Evolutionary conservation across 306 rosid species (phyloP).

Genomic region (Acacia acuminata): DNA sequence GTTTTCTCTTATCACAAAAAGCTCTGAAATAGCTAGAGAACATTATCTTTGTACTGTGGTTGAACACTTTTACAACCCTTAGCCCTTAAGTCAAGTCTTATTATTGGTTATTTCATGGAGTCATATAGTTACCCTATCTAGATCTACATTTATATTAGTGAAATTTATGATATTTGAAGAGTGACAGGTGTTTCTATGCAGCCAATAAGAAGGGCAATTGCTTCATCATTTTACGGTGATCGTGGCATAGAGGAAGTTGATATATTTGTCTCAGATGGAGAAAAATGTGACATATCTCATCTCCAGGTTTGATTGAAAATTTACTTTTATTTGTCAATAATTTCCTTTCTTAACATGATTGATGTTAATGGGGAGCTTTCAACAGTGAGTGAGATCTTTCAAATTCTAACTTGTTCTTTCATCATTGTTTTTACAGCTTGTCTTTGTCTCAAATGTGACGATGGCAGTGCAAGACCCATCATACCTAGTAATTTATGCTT

Average conservation of each 20-base stretch:
- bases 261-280: slow-evolving; percentile 53
- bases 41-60: background rate
- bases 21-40: background rate
- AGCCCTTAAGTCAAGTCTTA: background rate
- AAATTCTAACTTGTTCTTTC: slow-evolving; percentile 15
- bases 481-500: slow-evolving; percentile 50
- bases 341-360: background rate
- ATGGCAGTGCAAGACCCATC: slow-evolving; percentile 84
- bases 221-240: slow-evolving; percentile 36
- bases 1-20: background rate
- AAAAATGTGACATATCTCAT: slow-evolving; percentile 52
- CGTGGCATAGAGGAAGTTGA: slow-evolving; percentile 36
- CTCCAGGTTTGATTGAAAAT: slow-evolving; percentile 35
- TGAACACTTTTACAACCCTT: background rate
- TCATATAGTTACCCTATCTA: background rate
- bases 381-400: background rate
- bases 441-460: slow-evolving; percentile 62
- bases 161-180: slow-evolving; percentile 12
- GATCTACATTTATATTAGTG: background rate
- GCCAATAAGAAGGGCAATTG: slow-evolving; percentile 49
- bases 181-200: slow-evolving; percentile 21
- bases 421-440: slow-evolving; percentile 36
- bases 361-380: background rate
- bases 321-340: background rate
- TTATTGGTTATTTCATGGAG: background rate